Percentiles rank a stretch among this genome's conserved stretches.
phyloP scores from a whole-genome alignment of 345 rosid genomes.

The Abelmoschus esculentus region DNA sequence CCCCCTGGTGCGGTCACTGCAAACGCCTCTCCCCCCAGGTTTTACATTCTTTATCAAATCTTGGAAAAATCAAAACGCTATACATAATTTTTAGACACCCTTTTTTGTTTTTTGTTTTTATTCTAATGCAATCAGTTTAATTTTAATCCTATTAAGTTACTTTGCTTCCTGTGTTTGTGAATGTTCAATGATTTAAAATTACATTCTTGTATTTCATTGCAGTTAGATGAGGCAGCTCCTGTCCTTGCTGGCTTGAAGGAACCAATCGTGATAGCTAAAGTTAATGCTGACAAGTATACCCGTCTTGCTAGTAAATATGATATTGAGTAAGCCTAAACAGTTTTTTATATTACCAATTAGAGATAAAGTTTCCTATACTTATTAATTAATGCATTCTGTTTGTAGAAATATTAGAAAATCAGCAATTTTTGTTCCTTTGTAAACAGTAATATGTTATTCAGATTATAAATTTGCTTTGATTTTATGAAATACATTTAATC shows the following conservation, averaged over 20 bases:
- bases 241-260: slow-evolving; percentile 55
- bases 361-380: neutral
- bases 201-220: slow-evolving; percentile 10
- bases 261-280: slow-evolving; percentile 75
- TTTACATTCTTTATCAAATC: neutral
- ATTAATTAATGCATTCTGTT: neutral
- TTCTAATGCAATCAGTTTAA: no score
- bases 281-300: slow-evolving; percentile 71
- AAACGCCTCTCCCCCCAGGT: slow-evolving; percentile 89
- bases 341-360: neutral
- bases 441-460: no score
- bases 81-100: neutral
- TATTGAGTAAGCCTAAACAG: slow-evolving; percentile 52
- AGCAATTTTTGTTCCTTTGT: neutral
- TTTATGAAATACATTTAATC: neutral
- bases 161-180: no score
- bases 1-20: slow-evolving; percentile 99
- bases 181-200: no score
- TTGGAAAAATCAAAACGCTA: neutral
- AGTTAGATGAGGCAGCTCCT: slow-evolving; percentile 90
- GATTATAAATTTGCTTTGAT: neutral
- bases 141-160: neutral
- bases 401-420: neutral
- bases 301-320: slow-evolving; percentile 66
- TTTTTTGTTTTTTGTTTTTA: neutral